Conservation (phyloP, 2,329 filamentous ascomycete genomes). For the Exophiala sp. region DNA sequence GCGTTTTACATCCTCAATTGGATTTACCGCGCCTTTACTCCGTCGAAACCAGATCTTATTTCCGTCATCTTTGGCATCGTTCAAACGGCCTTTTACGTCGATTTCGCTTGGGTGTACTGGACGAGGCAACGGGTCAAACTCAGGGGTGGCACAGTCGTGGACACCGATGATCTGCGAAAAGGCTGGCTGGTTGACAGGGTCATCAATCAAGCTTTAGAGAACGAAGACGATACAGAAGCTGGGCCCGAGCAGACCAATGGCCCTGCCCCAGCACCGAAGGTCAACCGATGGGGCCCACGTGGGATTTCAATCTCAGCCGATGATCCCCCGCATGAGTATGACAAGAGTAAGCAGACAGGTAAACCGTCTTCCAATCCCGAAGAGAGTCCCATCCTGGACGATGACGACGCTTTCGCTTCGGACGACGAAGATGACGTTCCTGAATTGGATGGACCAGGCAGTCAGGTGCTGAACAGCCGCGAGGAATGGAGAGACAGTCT, state of each 20-base stretch:
- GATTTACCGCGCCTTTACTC: conserved; percentile 60
- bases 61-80: conserved; percentile 80
- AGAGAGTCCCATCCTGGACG: conserved; percentile 24
- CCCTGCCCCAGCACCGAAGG: conserved; percentile 16
- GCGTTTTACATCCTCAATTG: conserved; percentile 88
- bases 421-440: conserved; percentile 27
- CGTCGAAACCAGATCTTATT: conserved; percentile 51
- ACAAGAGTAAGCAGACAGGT: conserved; percentile 13
- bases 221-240: not conserved
- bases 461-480: conserved; percentile 24
- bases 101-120: conserved; percentile 97
- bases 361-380: conserved; percentile 9
- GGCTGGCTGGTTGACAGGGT: conserved; percentile 73
- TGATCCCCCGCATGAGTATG: conserved; percentile 40
- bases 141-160: conserved; percentile 77
- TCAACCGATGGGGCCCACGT: conserved; percentile 51
- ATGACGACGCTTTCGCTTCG: conserved; percentile 26
- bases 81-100: conserved; percentile 82
- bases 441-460: conserved; percentile 16
- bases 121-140: conserved; percentile 90
- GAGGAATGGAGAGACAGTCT: conserved; percentile 23
- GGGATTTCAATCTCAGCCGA: conserved; percentile 57
- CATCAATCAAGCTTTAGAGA: not conserved
- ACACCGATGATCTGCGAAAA: conserved; percentile 77
- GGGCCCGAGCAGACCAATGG: conserved; percentile 5